Percentiles rank a stretch among this genome's conserved stretches.
Conservation (phyloP, 768 basidiomycete species). For the Lentinula raphanica region DNA sequence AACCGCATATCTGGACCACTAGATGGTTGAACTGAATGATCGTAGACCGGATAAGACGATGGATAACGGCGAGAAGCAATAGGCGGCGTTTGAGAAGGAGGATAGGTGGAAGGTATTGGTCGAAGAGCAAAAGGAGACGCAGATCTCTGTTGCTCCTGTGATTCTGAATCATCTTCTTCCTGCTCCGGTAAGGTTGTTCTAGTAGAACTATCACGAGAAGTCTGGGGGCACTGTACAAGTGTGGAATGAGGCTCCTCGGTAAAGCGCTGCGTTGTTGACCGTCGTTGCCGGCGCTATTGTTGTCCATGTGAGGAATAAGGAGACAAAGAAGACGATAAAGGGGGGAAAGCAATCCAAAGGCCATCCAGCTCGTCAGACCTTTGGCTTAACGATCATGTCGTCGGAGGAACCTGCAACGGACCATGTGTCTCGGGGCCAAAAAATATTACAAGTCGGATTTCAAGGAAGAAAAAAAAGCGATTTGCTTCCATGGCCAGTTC, state of each 20-base stretch:
- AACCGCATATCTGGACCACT: background rate
- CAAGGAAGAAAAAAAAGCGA: background rate
- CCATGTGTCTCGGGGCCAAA: background rate
- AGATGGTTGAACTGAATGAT: background rate
- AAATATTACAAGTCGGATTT: background rate
- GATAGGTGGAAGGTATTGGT: slow-evolving; percentile 14
- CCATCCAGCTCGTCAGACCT: background rate
- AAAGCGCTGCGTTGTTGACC: slow-evolving; percentile 38
- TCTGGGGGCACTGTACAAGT: slow-evolving; percentile 37
- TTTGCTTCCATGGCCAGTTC: background rate
- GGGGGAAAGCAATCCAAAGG: background rate
- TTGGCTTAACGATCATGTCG: background rate
- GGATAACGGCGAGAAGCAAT: background rate
- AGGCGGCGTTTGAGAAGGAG: slow-evolving; percentile 6
- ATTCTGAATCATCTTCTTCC: slow-evolving; percentile 15
- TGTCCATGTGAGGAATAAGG: slow-evolving; percentile 17
- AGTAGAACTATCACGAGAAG: slow-evolving; percentile 12
- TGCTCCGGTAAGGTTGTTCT: slow-evolving; percentile 10
- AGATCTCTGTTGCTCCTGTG: slow-evolving; percentile 14
- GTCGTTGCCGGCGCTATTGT: slow-evolving; percentile 9
- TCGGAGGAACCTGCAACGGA: background rate
- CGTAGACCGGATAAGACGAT: slow-evolving; percentile 1
- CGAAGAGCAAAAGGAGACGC: slow-evolving; percentile 11
- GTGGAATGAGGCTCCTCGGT: slow-evolving; percentile 46
- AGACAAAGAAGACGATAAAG: background rate